Base-by-base conservation (phyloP, 2,329 filamentous ascomycete species). In the Fusarium armeniacum region DNA sequence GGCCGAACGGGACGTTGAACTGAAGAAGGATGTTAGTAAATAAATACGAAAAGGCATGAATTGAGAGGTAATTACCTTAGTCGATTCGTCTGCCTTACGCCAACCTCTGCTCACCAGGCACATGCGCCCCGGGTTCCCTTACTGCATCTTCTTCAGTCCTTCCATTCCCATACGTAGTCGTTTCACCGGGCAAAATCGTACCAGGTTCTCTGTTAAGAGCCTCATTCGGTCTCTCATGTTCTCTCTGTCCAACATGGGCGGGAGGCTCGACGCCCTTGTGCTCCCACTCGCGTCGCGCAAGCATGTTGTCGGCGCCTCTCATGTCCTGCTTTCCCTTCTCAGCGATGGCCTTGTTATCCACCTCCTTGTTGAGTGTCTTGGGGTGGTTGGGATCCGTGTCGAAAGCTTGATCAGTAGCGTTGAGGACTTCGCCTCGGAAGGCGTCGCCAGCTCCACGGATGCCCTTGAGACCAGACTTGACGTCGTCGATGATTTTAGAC, bases 391-490 rank as follows among this genome's bases (percentile, higher is more conserved):
- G 58, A 35, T 75, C 36, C 15, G 41, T 64, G 5, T 73, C 64
- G 20, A 75, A 75, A 11, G 63, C 63, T 38, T 71, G 35, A 7
- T 75, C 73, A 13, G 73, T 68, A 30, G 65, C 69, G 1, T 73
- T 60, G 45, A 75, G 58, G 16, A 53, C 35, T 22, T 61, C 63
- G 9, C 73, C 73, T 24, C 73, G 47, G 0, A 75, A n/a, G 4
- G 62, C 71, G 33, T 75, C 73, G 18, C 73, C 73, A 4, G 73
- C 67, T 5, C 73, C 73, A 12, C 58, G 60, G 30, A 75, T 60
- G 38, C 73, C 73, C 2, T 75, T 75, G 2, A 75, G 53, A 36
- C 71, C 70, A 3, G 73, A 50, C 33, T 75, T 75, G 41, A 73
- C 67, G 26, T 75, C 73, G 2, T 75, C 46, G 0, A 73, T 22